phyloP scores from a whole-genome alignment of 1,284 basidiomycete genomes.

The Moesziomyces globuligerus region DNA sequence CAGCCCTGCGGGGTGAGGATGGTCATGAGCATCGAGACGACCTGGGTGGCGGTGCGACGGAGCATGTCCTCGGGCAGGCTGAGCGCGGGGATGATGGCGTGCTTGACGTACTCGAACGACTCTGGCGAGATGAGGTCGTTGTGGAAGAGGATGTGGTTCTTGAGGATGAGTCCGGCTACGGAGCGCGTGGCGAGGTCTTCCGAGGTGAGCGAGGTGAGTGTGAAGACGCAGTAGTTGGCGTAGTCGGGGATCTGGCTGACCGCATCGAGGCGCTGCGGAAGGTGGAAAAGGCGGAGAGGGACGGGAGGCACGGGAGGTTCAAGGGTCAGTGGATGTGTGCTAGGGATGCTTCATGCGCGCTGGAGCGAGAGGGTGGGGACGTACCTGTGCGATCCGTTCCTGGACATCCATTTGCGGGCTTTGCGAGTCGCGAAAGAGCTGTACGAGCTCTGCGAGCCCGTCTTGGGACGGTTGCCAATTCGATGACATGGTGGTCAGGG shows the following conservation, averaged over 20 bases:
- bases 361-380: conserved; percentile 1
- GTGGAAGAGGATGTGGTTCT: conserved; percentile 78
- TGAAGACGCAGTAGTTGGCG: conserved; percentile 94
- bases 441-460: conserved; percentile 58
- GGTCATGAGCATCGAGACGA: conserved; percentile 65
- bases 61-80: conserved; percentile 61
- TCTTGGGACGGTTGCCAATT: conserved; percentile 59
- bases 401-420: conserved; percentile 59
- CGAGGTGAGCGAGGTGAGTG: conserved; percentile 79
- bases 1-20: conserved; percentile 61
- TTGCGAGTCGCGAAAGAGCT: conserved; percentile 62
- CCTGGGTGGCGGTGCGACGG: conserved; percentile 64
- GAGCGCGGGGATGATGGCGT: conserved; percentile 62
- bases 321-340: not conserved
- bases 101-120: conserved; percentile 63
- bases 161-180: conserved; percentile 94
- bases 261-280: conserved; percentile 54
- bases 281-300: not conserved
- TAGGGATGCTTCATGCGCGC: not conserved
- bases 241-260: conserved; percentile 71
- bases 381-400: conserved; percentile 54
- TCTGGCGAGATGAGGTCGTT: conserved; percentile 57
- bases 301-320: not conserved
- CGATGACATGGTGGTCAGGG: conserved; percentile 33
- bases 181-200: conserved; percentile 91